Percentiles rank a stretch among this genome's conserved stretches.
Evolutionary conservation across 1,139 yeast species (phyloP).

Genomic region (Kodamaea alishanica): DNA sequence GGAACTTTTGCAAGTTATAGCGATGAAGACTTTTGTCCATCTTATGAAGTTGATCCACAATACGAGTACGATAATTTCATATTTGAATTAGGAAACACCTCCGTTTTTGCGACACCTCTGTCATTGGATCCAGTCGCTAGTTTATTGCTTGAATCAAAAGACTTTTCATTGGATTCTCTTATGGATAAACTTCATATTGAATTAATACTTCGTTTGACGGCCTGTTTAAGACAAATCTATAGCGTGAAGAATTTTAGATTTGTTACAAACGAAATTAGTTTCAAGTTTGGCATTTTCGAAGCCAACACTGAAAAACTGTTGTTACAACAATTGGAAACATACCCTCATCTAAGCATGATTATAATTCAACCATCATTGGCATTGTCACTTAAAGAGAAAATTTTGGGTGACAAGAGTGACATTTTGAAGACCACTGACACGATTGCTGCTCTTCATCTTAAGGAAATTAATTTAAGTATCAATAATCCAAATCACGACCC

Average conservation of each 20-base stretch:
- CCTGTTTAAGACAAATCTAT: slow-evolving; percentile 33
- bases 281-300: slow-evolving; percentile 44
- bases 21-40: slow-evolving; percentile 45
- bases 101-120: slow-evolving; percentile 36
- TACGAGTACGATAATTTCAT: slow-evolving; percentile 55
- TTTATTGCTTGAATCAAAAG: slow-evolving; percentile 30
- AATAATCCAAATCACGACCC: not conserved
- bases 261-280: slow-evolving; percentile 44
- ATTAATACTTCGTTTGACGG: slow-evolving; percentile 46
- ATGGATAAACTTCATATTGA: slow-evolving; percentile 66
- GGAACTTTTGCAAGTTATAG: slow-evolving; percentile 23
- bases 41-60: slow-evolving; percentile 36
- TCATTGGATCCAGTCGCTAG: slow-evolving; percentile 29
- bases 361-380: slow-evolving; percentile 40
- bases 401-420: slow-evolving; percentile 4
- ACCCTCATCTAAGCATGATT: slow-evolving; percentile 25
- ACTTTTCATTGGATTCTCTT: slow-evolving; percentile 42
- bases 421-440: slow-evolving; percentile 8
- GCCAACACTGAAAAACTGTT: slow-evolving; percentile 7
- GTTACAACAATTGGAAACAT: slow-evolving; percentile 15
- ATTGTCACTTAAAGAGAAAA: slow-evolving; percentile 17
- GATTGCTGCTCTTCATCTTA: slow-evolving; percentile 32
- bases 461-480: slow-evolving; percentile 14
- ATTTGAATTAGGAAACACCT: slow-evolving; percentile 47
- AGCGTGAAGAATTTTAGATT: slow-evolving; percentile 46